Evolutionary conservation across 352 stramenopile species (phyloP).

Genomic region (Phytophthora sp.): DNA sequence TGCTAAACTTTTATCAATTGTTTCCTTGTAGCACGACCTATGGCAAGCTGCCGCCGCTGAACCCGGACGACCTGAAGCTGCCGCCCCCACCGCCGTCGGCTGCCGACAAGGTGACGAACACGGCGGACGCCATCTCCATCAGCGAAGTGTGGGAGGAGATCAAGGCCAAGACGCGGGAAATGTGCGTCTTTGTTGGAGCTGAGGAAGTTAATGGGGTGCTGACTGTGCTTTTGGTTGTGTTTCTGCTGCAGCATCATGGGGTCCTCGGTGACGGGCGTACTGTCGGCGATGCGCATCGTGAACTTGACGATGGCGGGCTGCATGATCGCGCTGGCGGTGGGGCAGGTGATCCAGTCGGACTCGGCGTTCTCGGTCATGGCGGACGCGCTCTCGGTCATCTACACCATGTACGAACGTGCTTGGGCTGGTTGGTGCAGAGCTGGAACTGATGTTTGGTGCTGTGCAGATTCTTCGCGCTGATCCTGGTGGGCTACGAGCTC

Average conservation of each 20-base stretch:
- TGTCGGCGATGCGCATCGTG: slow-evolving; percentile 77
- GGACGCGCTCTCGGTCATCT: slow-evolving; percentile 77
- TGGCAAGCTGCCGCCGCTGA: slow-evolving; percentile 81
- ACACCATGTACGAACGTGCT: slow-evolving; percentile 72
- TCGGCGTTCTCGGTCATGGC: slow-evolving; percentile 79
- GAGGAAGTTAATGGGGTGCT: too few species aligned
- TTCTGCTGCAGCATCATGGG: slow-evolving; percentile 65
- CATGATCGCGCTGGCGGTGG: slow-evolving; percentile 79
- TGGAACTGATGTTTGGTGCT: slow-evolving; percentile 7
- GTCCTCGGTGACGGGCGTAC: slow-evolving; percentile 80
- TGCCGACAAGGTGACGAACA: slow-evolving; percentile 71
- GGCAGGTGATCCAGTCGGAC: slow-evolving; percentile 70
- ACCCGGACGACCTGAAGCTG: slow-evolving; percentile 87
- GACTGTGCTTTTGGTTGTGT: background rate
- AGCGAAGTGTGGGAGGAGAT: slow-evolving; percentile 87
- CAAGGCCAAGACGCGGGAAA: slow-evolving; percentile 80
- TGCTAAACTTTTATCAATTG: background rate
- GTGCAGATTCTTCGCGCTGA: slow-evolving; percentile 79
- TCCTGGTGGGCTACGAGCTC: slow-evolving; percentile 86
- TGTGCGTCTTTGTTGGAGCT: slow-evolving; percentile 54
- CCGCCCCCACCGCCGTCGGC: slow-evolving; percentile 76
- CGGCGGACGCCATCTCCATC: slow-evolving; percentile 75
- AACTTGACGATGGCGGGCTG: slow-evolving; percentile 77
- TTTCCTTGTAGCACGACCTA: slow-evolving; percentile 54
- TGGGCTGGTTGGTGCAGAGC: background rate